A percentile compares a stretch with the other conserved stretches of the same genome.
These are phyloP conservation scores for Flaveria ramosissima DNA, from an alignment of 129 eudicot species.

Conservation along the genomic window DNA sequence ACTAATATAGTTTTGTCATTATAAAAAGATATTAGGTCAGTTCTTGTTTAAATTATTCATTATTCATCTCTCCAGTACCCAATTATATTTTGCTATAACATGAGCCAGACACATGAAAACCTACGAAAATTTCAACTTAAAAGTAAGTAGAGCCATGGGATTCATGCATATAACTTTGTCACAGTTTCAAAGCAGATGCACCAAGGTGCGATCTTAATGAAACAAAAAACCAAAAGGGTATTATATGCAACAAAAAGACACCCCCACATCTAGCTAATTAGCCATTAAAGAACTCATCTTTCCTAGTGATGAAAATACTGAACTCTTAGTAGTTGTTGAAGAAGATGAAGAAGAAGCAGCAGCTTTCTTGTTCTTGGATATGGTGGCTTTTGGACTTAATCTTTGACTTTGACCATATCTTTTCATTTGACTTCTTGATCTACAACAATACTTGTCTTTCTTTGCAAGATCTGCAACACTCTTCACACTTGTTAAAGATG, in stretches of 20 bases:
- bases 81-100: no score
- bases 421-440: conserved; percentile 50
- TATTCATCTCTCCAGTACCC: no score
- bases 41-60: no score
- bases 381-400: conserved; percentile 55
- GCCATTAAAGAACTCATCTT: conserved; percentile 31
- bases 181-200: background rate
- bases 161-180: background rate
- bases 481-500: conserved; percentile 56
- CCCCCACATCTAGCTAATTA: background rate
- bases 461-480: conserved; percentile 53
- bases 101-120: background rate
- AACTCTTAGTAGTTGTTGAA: conserved; percentile 11
- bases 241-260: background rate
- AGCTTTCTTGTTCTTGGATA: conserved; percentile 53
- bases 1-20: no score
- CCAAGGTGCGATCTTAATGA: background rate
- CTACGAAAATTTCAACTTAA: background rate
- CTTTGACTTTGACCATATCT: conserved; percentile 37
- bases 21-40: no score
- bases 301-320: conserved; percentile 37
- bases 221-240: background rate
- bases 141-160: background rate
- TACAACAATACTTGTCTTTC: conserved; percentile 31
- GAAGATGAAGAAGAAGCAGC: conserved; percentile 16